Evolutionary conservation across 352 stramenopile genomes (phyloP), one percentile per base, ranked within the genome.

Genomic region (Phytophthora brassicae): DNA sequence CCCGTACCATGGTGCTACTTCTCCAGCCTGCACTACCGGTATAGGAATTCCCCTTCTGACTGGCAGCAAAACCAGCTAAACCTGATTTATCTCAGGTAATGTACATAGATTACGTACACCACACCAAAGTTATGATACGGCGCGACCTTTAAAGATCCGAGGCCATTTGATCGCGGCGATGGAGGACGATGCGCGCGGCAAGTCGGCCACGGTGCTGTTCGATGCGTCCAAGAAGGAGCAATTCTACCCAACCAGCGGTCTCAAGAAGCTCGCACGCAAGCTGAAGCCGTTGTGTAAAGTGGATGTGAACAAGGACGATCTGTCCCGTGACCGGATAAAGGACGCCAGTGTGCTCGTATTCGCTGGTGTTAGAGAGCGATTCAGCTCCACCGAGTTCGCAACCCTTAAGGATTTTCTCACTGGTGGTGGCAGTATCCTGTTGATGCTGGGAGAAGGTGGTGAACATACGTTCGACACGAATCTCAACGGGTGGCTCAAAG

Each of bases 201-300:
- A 77, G 49, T 68, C 69, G n/a, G 44, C 63, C 24, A 69, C 63
- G 45, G 72, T 88, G 55, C 67, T 97, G 20, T 97, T 99, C 59
- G 91, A 98, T 56, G 89, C 87, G 28, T 96, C 87, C 50, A 99
- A 98, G 72, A 88, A 93, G 60, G 94, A 99, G 79, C 85, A 83
- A 49, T 97, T 95, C 66, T 93, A 97, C 56, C 84, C 89, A 17
- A 92, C 81, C 9, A 87, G 60, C 23, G 93, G 95, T 6, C 94
- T 98, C 75, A 98, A 98, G 77, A 97, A 96, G 66, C 86, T 98
- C 51, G 90, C 87, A 51, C 80, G 94, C 26, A 88, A 95, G 56
- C 88, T 99, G 64, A 92, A 96, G 53, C 64, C 77, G 33, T 68
- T 74, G 9, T 88, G 82, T 54, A 98, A 98, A 58, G 90, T 98